Base-by-base conservation (phyloP, 2,329 filamentous ascomycete genomes). In the Colletotrichum tamarilloi region DNA sequence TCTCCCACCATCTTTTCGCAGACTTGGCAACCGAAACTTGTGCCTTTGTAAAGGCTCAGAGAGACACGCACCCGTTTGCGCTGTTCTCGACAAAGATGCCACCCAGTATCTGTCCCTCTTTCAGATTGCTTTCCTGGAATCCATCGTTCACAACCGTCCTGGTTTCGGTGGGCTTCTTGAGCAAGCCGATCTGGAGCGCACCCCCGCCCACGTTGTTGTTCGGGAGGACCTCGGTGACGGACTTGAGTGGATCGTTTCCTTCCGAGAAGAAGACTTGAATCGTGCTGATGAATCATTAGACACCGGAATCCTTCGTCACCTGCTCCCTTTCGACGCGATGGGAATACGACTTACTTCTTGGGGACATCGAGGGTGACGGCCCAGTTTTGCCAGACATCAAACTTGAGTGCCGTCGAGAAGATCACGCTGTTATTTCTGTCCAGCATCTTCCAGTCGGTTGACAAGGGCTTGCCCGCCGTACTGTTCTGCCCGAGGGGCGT, bases 141-240 rank as follows among this genome's bases (percentile, higher is more conserved):
- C 87, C 88, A 52, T 84, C 78, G 76, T 84, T 85, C 46, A 82
- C 83, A 38, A 88, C 83, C 74, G 89, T 85, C 60, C 77, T 79
- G 32, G 79, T 81, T 30, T 79, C 75, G 56, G 87, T 84, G 3
- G 88, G 86, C 83, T 91, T 91, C 85, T 92, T 92, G 68, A 92
- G 82, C 1, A 91, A 79, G 55, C 90, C 90, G 64, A 92, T 86
- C 78, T 92, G 90, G 78, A 87, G 90, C 77, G 91, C 89, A 32
- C 90, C 90, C 64, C 87, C 85, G 4, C 90, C 90, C 49, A 84
- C 84, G 69, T 90, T 83, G 75, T 91, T 84, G 74, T 89, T 89
- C 38, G 80, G 55, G 0, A 87, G 77, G 0, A 85, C 81, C 32
- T 83, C 79, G 0, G 85, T 88, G 19, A 87, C 86, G 3, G 82